These are phyloP conservation scores for Metarhizium robertsii DNA, from an alignment of 2,329 filamentous ascomycete genomes.

Conservation along the genomic window DNA sequence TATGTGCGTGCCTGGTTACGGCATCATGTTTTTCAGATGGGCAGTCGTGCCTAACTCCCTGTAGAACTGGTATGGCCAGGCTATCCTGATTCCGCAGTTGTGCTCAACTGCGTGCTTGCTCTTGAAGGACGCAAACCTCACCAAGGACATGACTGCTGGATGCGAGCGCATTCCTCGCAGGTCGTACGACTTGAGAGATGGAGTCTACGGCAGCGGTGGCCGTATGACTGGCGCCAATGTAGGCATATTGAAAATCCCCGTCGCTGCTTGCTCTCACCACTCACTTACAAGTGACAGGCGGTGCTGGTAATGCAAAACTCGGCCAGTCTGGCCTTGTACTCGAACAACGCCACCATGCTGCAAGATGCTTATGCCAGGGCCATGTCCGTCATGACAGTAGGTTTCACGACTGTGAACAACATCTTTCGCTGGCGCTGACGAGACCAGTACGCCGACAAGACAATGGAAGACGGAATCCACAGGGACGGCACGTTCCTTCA, in stretches of 20 bases:
- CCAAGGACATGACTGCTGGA: conserved; percentile 8
- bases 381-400: conserved; percentile 12
- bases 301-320: conserved; percentile 16
- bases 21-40: background rate
- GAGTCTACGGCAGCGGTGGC: conserved; percentile 10
- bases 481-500: conserved; percentile 15
- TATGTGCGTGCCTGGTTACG: background rate
- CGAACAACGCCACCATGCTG: conserved; percentile 12
- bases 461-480: conserved; percentile 13
- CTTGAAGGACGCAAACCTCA: conserved; percentile 10
- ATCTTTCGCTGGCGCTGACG: background rate
- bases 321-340: conserved; percentile 13
- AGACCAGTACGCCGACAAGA: conserved; percentile 9
- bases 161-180: conserved; percentile 13
- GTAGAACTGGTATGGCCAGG: conserved; percentile 17
- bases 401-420: background rate
- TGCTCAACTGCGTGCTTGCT: conserved; percentile 13
- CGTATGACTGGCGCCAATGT: conserved; percentile 14
- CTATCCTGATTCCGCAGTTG: conserved; percentile 13
- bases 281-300: conserved; percentile 2
- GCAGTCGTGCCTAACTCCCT: background rate
- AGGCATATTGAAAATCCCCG: background rate
- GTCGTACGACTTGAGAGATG: conserved; percentile 12
- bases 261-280: background rate
- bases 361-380: conserved; percentile 9